A percentile compares a stretch with the other conserved stretches of the same genome.
Conservation (phyloP, 2,329 filamentous ascomycete species). For the Trichoderma harzianum region DNA sequence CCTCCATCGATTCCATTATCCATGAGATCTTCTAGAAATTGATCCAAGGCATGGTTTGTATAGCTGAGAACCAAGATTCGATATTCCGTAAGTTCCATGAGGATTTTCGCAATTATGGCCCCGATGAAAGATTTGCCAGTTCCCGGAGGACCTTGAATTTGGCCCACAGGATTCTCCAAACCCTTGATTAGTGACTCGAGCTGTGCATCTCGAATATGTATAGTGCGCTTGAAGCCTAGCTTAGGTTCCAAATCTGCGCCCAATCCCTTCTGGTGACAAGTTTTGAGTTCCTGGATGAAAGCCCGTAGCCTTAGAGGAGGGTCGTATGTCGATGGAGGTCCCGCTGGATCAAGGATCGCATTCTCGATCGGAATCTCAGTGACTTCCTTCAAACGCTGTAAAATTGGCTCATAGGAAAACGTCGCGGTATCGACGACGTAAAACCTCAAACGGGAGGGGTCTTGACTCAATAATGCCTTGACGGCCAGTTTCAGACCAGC, state of each 20-base stretch:
- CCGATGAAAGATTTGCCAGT: conserved; percentile 77
- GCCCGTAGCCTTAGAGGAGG: conserved; percentile 7
- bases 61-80: conserved; percentile 63
- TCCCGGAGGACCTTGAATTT: conserved; percentile 72
- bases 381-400: conserved; percentile 56
- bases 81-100: conserved; percentile 48
- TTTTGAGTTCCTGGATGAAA: neutral
- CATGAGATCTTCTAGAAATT: conserved; percentile 60
- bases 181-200: conserved; percentile 52
- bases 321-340: conserved; percentile 15
- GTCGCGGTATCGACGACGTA: conserved; percentile 61
- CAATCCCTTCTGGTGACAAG: neutral
- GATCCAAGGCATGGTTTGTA: conserved; percentile 58
- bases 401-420: conserved; percentile 67
- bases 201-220: conserved; percentile 42
- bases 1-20: conserved; percentile 51
- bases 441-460: conserved; percentile 39
- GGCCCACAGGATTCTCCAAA: conserved; percentile 50
- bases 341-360: conserved; percentile 42
- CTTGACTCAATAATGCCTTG: conserved; percentile 35
- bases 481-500: conserved; percentile 47
- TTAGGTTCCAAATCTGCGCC: conserved; percentile 21
- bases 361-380: conserved; percentile 53
- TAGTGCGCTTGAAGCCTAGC: conserved; percentile 26
- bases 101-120: conserved; percentile 54